Base-by-base conservation (phyloP, 441 rosid genomes). In the Raphanus hybrid region DNA sequence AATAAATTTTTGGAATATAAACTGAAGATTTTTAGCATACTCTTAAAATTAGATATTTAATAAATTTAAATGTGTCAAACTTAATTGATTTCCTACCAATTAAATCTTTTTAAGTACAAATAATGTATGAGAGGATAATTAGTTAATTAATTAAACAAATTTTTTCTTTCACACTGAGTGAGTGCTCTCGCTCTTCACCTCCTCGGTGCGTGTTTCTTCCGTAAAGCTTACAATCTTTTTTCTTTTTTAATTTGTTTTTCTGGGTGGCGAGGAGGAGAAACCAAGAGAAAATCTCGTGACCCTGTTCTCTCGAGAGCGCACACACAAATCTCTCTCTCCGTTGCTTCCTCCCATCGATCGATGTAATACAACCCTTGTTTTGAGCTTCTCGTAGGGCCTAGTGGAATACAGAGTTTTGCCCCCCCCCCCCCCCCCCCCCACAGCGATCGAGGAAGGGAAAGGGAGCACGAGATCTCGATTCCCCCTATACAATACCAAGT, bases 211-310 rank as follows among this genome's bases (percentile, higher is more conserved):
- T 54, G 64, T 70, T 29, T 29, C 32, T 37, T 15, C 50, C 16
- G 9, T 6, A 57, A 58, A 64, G 27, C 54, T 8, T 29, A 10
- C 0, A 29, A 29, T 29, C 5, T 29, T 29, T 5, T 29, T 29
- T 29, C 3, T 0, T 29, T 3, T 29, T 29, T 6, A 6, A 45
- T 4, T 45, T 16, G 16, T 7, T 54, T 4, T 43, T 59, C 37
- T 73, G 74, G 77, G 70, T 73, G 34, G 74, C 74, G 81, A 72
- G 48, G 81, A 72, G 48, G 58, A 52, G 75, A 73, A 78, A 67
- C 43, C 35, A 73, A 61, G 78, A 73, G 78, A 67, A 78, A 79
- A 74, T 74, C 78, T 74, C 75, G 78, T 68, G 81, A 61, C 60
- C 74, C 58, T 72, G 35, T 72, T 78, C 59, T 68, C 78, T 78